Evolutionary conservation across 495 filamentous ascomycete genomes (phyloP), one percentile per base, ranked within the genome.

Genomic region (Venustampulla echinocandica): DNA sequence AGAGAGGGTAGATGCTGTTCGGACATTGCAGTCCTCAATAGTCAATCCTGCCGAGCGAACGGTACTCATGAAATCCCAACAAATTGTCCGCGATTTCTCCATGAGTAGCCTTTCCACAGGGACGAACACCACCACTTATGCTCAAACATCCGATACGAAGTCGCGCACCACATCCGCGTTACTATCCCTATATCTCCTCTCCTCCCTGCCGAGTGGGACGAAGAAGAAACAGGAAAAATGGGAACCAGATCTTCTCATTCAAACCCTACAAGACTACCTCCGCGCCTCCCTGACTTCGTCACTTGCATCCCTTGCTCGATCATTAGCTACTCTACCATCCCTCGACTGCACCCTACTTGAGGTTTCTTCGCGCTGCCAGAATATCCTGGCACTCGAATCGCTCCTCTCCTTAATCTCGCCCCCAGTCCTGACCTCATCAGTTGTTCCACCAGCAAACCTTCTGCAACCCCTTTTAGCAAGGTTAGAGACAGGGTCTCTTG

Each of bases 401-500:
- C 77, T 95, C 19, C 75, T 98, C 27, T 77, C 73, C 44, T 70
- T 69, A 10, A 79, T 78, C 2, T 82, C 77, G 40, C 69, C 77
- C 1, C 87, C 85, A 1, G 66, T 83, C 14, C 57, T 87, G 17
- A 51, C 64, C n/a, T 20, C 44, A 3, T 20, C 54, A 25, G n/a
- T 56, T 50, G 10, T 54, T 49, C 25, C 55, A 57, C 50, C 63
- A 46, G 17, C 53, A 2, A 88, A 84, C 44, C 77, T 94, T 53
- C 69, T 95, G 1, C 74, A 79, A 20, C 84, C 82, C 2, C 65
- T 97, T 2, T 71, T 95, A 30, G 64, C 70, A n/a, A 70, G 81
- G 19, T 74, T 99, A 14, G 92, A 99, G 61, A 95, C 89, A 0
- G 76, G 84, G 0, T 90, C 85, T 0, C 68, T 99, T 17, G 79